These are phyloP conservation scores for Vanrija sp. DNA, from an alignment of 1,284 basidiomycete genomes.

Conservation along the genomic window DNA sequence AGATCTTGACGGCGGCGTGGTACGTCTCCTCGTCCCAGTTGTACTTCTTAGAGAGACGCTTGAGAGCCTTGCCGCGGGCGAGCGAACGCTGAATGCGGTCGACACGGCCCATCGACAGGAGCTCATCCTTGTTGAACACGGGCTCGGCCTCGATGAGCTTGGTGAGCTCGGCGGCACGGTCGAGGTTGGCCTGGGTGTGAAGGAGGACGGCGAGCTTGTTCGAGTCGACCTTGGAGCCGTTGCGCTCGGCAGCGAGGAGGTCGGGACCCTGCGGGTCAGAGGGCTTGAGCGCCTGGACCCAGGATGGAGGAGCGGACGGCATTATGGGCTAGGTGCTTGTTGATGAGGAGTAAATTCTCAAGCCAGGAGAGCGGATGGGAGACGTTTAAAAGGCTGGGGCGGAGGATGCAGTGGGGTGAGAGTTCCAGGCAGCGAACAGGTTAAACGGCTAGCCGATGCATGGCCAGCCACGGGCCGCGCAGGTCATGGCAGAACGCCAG, in stretches of 20 bases:
- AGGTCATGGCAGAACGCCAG: too few species aligned
- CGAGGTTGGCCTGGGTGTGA: constrained; percentile 11
- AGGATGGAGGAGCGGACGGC: constrained; percentile 17
- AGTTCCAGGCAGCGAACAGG: too few species aligned
- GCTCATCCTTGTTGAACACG: constrained; percentile 16
- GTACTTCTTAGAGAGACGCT: constrained; percentile 12
- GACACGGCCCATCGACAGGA: constrained; percentile 20
- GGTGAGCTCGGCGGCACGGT: not conserved
- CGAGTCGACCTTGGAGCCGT: constrained; percentile 7
- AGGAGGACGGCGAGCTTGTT: constrained; percentile 10
- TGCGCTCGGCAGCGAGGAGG: constrained; percentile 16
- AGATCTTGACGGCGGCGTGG: constrained; percentile 5
- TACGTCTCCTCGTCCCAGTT: constrained; percentile 15
- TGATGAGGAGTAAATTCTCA: too few species aligned
- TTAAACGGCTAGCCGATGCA: too few species aligned
- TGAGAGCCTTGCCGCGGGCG: constrained; percentile 19
- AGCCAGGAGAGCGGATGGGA: too few species aligned
- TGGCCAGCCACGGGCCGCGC: too few species aligned
- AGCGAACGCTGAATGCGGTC: constrained; percentile 18
- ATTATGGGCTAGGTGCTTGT: not conserved
- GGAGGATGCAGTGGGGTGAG: too few species aligned
- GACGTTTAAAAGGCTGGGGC: too few species aligned
- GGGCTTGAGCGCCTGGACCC: constrained; percentile 24
- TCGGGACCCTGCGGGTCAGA: constrained; percentile 14
- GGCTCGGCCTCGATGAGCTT: constrained; percentile 7